phyloP scores from a whole-genome alignment of 2,329 filamentous ascomycete species.

The Colletotrichum sp. region DNA sequence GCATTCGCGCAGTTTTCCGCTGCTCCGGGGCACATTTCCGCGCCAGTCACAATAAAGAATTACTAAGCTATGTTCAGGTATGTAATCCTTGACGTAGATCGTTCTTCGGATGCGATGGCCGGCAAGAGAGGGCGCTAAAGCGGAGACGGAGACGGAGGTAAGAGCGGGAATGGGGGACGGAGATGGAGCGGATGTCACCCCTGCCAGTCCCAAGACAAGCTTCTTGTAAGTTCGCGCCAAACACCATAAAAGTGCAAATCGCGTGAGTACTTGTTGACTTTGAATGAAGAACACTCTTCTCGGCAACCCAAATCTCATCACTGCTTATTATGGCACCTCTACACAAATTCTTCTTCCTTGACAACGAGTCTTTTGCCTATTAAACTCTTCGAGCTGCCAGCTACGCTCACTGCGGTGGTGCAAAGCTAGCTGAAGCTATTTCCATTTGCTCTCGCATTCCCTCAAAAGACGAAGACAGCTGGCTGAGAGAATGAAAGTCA shows the following conservation, averaged over 20 bases:
- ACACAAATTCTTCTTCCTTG: background rate
- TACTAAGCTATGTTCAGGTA: background rate
- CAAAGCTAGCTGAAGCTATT: background rate
- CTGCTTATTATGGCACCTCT: background rate
- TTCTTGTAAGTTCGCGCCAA: background rate
- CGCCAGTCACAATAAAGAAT: background rate
- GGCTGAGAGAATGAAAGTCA: background rate
- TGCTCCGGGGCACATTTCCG: background rate
- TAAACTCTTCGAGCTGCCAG: background rate
- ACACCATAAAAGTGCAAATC: background rate
- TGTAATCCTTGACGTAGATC: background rate
- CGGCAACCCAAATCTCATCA: background rate
- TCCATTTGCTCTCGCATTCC: background rate
- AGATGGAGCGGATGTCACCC: background rate
- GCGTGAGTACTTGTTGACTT: background rate
- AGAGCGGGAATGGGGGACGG: background rate
- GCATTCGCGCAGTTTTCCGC: background rate
- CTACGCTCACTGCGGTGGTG: background rate
- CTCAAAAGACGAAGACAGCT: background rate
- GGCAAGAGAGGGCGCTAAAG: background rate
- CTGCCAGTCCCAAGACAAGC: background rate
- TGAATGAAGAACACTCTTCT: background rate
- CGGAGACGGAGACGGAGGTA: background rate
- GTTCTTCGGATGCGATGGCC: background rate
- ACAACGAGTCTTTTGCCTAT: background rate